These are phyloP conservation scores for Soucietia sequanensis DNA, from an alignment of 805 yeast species.

Conservation along the genomic window DNA sequence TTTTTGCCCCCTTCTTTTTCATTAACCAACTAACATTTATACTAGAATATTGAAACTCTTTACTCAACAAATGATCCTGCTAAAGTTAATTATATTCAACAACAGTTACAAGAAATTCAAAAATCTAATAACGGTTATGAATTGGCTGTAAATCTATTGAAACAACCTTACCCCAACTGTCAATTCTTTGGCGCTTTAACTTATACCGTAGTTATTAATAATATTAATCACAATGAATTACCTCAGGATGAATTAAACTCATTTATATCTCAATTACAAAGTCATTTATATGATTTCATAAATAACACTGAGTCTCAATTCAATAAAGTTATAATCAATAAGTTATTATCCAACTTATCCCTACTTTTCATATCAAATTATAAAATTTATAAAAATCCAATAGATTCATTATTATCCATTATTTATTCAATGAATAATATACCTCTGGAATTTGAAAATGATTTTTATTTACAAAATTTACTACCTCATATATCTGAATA, in stretches of 20 bases:
- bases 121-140: conserved; percentile 52
- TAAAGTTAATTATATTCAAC: conserved; percentile 47
- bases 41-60: conserved; percentile 39
- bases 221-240: conserved; percentile 5
- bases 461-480: neutral
- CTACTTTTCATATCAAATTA: conserved; percentile 38
- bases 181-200: conserved; percentile 84
- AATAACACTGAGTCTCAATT: neutral
- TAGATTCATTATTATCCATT: neutral
- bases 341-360: conserved; percentile 56
- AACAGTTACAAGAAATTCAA: conserved; percentile 57
- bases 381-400: neutral
- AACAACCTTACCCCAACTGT: conserved; percentile 41
- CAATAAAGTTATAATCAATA: conserved; percentile 47
- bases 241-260: conserved; percentile 12
- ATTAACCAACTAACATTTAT: no score
- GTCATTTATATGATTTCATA: conserved; percentile 1
- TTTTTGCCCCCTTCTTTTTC: no score
- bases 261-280: conserved; percentile 6
- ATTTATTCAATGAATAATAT: neutral
- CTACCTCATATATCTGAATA: neutral
- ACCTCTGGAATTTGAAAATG: no score
- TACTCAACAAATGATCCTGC: conserved; percentile 41
- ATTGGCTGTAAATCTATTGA: conserved; percentile 56
- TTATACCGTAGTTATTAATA: conserved; percentile 59